These are phyloP conservation scores for Sporisorium scitamineum DNA, from an alignment of 1,284 basidiomycete genomes.

Conservation along the genomic window DNA sequence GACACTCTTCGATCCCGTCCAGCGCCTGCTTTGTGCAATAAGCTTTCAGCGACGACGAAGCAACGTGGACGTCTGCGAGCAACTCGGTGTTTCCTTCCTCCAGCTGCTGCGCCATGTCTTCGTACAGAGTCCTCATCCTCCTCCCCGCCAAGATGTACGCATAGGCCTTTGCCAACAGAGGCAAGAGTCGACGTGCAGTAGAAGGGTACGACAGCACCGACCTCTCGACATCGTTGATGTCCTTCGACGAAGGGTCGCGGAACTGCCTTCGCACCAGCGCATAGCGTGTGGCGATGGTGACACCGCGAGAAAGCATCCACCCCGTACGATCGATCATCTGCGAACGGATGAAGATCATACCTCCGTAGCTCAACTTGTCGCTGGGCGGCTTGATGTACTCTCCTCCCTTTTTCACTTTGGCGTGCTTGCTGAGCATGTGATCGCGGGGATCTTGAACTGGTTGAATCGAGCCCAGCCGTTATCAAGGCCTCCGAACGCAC, in stretches of 20 bases:
- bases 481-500: conserved; percentile 75
- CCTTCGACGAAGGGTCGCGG: conserved; percentile 54
- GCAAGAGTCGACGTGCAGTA: conserved; percentile 69
- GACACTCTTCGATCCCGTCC: conserved; percentile 69
- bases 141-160: conserved; percentile 68
- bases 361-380: conserved; percentile 81
- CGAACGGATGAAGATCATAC: conserved; percentile 71
- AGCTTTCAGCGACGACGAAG: conserved; percentile 69
- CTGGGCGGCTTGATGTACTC: conserved; percentile 79
- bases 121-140: conserved; percentile 68
- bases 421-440: conserved; percentile 82
- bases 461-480: conserved; percentile 79
- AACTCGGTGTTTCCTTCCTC: conserved; percentile 68
- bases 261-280: conserved; percentile 79
- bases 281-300: conserved; percentile 81
- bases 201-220: conserved; percentile 70
- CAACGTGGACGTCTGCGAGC: conserved; percentile 69
- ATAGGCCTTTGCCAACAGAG: conserved; percentile 69
- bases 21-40: conserved; percentile 69
- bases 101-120: conserved; percentile 65
- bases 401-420: conserved; percentile 78
- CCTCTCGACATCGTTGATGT: conserved; percentile 70
- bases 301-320: conserved; percentile 76
- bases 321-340: conserved; percentile 76
- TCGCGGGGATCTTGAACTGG: conserved; percentile 79